Evolutionary conservation across 108 stramenopile genomes (phyloP).

Genomic region (Cyclostephanos invisitatus): DNA sequence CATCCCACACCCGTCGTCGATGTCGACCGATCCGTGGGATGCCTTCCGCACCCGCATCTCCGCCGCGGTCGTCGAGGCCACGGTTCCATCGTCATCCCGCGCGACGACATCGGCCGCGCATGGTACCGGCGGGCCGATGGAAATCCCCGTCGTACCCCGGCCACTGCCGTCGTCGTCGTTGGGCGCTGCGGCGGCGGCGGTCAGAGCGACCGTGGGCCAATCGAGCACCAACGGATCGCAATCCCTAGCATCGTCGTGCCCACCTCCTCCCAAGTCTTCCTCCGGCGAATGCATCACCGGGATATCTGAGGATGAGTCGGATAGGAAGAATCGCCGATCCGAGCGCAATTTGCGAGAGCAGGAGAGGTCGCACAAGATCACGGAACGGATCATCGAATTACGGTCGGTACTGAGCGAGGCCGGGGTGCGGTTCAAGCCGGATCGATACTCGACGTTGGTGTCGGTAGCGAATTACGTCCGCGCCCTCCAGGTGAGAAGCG

Average conservation of each 20-base stretch:
- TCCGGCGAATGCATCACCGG: constrained; percentile 5
- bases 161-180: no score
- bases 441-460: constrained; percentile 77
- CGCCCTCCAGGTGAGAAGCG: constrained; percentile 57
- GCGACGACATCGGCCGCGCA: constrained; percentile 4
- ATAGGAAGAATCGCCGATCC: constrained; percentile 52
- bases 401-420: constrained; percentile 56
- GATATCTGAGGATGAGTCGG: constrained; percentile 79
- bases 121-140: no score
- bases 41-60: not conserved
- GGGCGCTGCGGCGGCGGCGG: no score
- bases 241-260: no score
- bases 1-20: not conserved
- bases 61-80: no score
- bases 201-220: no score
- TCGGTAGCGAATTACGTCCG: constrained; percentile 76
- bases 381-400: constrained; percentile 69
- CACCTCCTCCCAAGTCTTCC: no score
- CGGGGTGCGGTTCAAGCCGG: constrained; percentile 69
- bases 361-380: constrained; percentile 73
- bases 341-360: constrained; percentile 84
- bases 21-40: constrained; percentile 17
- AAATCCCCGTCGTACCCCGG: no score
- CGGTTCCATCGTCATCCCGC: not conserved
- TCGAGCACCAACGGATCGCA: no score